A percentile compares a stretch with the other conserved stretches of the same genome.
Conservation (phyloP, 1,284 basidiomycete species). For the Fomitopsis pinicola region DNA sequence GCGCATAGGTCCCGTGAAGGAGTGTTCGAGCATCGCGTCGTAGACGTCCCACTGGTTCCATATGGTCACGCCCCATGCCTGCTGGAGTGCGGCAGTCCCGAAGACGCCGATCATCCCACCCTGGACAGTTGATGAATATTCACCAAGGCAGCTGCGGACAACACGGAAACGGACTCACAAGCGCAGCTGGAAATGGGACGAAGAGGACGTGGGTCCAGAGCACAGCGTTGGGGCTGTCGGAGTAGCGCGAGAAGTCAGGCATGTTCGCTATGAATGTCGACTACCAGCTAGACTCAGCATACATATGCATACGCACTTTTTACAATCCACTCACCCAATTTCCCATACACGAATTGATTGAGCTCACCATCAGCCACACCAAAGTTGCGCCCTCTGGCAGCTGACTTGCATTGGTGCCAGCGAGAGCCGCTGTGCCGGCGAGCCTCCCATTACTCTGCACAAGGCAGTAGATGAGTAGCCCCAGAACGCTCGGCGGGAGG, state of each 20-base stretch:
- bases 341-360: slow-evolving; percentile 35
- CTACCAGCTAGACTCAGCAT: slow-evolving; percentile 2
- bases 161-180: slow-evolving; percentile 8
- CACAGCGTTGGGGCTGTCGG: slow-evolving; percentile 14
- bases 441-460: slow-evolving; percentile 19
- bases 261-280: slow-evolving; percentile 36
- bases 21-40: slow-evolving; percentile 21
- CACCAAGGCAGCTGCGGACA: background rate
- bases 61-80: slow-evolving; percentile 19
- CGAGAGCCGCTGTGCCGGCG: slow-evolving; percentile 23
- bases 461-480: slow-evolving; percentile 37
- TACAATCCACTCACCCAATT: slow-evolving; percentile 22
- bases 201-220: slow-evolving; percentile 22
- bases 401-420: slow-evolving; percentile 23
- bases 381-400: slow-evolving; percentile 21
- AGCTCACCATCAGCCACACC: slow-evolving; percentile 39
- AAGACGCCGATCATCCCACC: slow-evolving; percentile 23
- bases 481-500: slow-evolving; percentile 37
- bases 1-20: slow-evolving; percentile 14
- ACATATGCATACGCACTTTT: background rate
- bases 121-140: background rate
- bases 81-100: slow-evolving; percentile 19
- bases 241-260: slow-evolving; percentile 22
- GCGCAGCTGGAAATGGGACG: slow-evolving; percentile 19
- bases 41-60: slow-evolving; percentile 24